phyloP scores from a whole-genome alignment of 495 filamentous ascomycete species.

The Neurospora terricola region DNA sequence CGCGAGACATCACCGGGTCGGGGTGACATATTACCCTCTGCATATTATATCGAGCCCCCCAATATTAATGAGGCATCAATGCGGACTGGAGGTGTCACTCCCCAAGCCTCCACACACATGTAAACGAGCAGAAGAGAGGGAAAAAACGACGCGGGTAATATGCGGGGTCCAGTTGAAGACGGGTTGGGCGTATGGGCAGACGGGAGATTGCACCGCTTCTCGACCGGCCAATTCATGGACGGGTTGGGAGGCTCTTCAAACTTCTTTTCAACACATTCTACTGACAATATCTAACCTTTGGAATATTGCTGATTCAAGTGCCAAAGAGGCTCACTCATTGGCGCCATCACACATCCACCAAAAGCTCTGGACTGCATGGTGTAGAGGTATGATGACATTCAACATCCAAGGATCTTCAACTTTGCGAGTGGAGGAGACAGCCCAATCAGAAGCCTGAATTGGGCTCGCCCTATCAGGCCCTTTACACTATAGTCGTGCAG shows the following conservation, averaged over 20 bases:
- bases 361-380: neutral
- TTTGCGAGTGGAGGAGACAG: neutral
- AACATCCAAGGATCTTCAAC: neutral
- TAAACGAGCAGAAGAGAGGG: neutral
- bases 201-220: neutral
- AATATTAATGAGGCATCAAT: neutral
- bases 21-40: neutral
- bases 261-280: neutral
- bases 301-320: neutral
- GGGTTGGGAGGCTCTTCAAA: neutral
- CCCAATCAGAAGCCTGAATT: neutral
- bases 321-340: neutral
- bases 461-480: neutral
- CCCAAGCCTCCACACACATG: neutral
- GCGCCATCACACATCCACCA: neutral
- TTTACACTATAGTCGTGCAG: neutral
- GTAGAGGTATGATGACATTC: neutral
- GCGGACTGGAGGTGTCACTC: neutral
- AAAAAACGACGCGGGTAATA: neutral
- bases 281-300: neutral
- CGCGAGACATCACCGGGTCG: neutral
- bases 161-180: neutral
- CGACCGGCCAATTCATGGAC: neutral
- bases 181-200: neutral
- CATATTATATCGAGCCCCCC: neutral